Conservation (phyloP, 345 rosid genomes). For the Dovyalis caffra region DNA sequence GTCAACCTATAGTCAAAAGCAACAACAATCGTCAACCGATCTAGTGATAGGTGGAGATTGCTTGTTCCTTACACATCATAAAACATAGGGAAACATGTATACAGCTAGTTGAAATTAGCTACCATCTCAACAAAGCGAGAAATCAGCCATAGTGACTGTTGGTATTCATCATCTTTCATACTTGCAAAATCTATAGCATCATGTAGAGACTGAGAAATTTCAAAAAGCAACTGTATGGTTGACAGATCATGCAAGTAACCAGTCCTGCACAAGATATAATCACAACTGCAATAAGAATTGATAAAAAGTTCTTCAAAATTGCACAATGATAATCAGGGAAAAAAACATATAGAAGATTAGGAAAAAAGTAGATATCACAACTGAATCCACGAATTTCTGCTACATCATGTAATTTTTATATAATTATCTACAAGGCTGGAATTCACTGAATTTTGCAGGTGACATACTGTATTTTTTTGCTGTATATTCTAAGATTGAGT, state of each 20-base stretch:
- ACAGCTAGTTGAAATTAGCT: slow-evolving; percentile 22
- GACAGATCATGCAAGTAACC: slow-evolving; percentile 53
- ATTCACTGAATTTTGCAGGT: neutral
- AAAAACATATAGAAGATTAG: neutral
- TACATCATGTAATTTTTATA: neutral
- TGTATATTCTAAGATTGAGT: neutral
- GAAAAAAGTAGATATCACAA: neutral
- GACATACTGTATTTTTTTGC: neutral
- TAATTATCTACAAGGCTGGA: neutral
- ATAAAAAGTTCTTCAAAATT: slow-evolving; percentile 4
- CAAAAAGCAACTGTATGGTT: slow-evolving; percentile 66
- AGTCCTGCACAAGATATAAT: slow-evolving; percentile 49
- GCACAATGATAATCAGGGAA: slow-evolving; percentile 7
- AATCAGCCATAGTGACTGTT: slow-evolving; percentile 55
- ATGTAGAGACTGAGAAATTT: slow-evolving; percentile 66
- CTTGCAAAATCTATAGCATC: slow-evolving; percentile 54
- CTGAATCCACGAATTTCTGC: neutral
- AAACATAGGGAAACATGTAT: neutral
- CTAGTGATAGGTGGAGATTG: neutral
- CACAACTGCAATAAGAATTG: slow-evolving; percentile 10
- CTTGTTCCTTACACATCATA: too few species aligned
- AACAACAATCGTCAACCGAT: slow-evolving; percentile 20
- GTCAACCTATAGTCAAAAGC: slow-evolving; percentile 60
- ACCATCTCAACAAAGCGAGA: slow-evolving; percentile 78
- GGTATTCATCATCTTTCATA: slow-evolving; percentile 66